phyloP scores from a whole-genome alignment of 495 filamentous ascomycete species.

The Penicillium macrosclerotiorum region DNA sequence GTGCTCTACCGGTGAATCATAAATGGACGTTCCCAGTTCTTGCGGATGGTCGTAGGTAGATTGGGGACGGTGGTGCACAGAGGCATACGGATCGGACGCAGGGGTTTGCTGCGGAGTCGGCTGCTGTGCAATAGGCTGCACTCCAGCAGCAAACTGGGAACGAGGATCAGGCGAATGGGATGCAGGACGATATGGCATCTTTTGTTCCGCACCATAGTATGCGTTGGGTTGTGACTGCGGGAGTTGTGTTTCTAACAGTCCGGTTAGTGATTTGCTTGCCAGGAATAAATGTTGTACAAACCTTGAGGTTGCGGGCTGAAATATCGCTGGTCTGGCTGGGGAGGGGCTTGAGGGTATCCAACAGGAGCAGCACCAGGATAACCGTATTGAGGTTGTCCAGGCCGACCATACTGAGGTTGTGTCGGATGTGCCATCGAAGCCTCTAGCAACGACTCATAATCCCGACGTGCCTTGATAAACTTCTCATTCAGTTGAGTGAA shows the following conservation, averaged over 20 bases:
- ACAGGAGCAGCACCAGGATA: slow-evolving; percentile 56
- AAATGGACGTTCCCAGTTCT: slow-evolving; percentile 80
- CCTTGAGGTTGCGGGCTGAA: slow-evolving; percentile 62
- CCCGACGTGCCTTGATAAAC: slow-evolving; percentile 96
- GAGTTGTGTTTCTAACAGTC: slow-evolving; percentile 28
- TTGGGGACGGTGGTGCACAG: slow-evolving; percentile 56
- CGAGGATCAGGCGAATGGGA: slow-evolving; percentile 48
- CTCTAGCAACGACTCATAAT: slow-evolving; percentile 94
- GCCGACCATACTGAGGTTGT: slow-evolving; percentile 69
- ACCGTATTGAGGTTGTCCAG: slow-evolving; percentile 59
- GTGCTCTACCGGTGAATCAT: slow-evolving; percentile 72
- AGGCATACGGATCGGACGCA: slow-evolving; percentile 40
- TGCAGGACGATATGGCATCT: slow-evolving; percentile 35
- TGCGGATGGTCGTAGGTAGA: slow-evolving; percentile 77
- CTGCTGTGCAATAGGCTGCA: slow-evolving; percentile 31
- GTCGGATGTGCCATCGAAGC: slow-evolving; percentile 88
- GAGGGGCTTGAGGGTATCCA: slow-evolving; percentile 48
- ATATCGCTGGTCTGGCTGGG: slow-evolving; percentile 65
- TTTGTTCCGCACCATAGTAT: slow-evolving; percentile 39
- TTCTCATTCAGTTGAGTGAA: slow-evolving; percentile 98
- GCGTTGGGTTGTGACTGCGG: slow-evolving; percentile 26
- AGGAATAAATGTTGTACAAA: slow-evolving; percentile 17
- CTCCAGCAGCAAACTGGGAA: slow-evolving; percentile 32
- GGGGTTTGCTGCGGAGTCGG: slow-evolving; percentile 35
- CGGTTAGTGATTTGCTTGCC: background rate